Evolutionary conservation across 2,329 filamentous ascomycete genomes (phyloP).

Genomic region (Aspergillus sp.): DNA sequence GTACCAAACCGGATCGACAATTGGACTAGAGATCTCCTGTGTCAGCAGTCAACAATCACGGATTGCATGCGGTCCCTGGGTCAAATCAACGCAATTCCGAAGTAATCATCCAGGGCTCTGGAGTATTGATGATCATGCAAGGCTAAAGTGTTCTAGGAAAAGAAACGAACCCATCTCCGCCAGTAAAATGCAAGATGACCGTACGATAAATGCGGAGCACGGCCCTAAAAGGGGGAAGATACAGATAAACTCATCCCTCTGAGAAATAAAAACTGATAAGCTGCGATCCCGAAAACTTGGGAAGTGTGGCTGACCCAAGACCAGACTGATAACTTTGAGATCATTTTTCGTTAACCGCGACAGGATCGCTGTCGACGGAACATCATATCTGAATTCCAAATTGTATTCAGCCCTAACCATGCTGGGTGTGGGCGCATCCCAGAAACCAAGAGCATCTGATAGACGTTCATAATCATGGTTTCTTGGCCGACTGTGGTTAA

Average conservation of each 20-base stretch:
- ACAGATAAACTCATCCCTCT: neutral
- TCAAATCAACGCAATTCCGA: neutral
- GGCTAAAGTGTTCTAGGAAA: neutral
- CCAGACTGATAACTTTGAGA: neutral
- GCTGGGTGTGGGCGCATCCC: neutral
- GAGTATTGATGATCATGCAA: neutral
- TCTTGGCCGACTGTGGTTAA: neutral
- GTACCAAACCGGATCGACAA: slow-evolving; percentile 7
- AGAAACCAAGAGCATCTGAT: too few relatives aligned
- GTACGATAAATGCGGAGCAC: slow-evolving; percentile 10
- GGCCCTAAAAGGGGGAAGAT: neutral
- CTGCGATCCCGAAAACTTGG: neutral
- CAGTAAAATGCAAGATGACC: neutral
- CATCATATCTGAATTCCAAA: neutral
- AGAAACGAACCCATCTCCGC: neutral
- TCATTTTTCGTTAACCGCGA: slow-evolving; percentile 1
- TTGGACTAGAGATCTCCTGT: neutral
- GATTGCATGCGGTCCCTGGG: neutral
- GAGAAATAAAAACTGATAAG: slow-evolving; percentile 13
- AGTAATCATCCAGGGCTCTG: neutral
- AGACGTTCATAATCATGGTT: neutral
- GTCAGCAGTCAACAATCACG: neutral
- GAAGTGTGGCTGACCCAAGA: neutral
- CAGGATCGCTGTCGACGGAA: neutral
- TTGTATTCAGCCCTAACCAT: neutral